Evolutionary conservation across 2,329 filamentous ascomycete species (phyloP), one percentile per base, ranked within the genome.

Genomic region (Incumbomyces delicatus): DNA sequence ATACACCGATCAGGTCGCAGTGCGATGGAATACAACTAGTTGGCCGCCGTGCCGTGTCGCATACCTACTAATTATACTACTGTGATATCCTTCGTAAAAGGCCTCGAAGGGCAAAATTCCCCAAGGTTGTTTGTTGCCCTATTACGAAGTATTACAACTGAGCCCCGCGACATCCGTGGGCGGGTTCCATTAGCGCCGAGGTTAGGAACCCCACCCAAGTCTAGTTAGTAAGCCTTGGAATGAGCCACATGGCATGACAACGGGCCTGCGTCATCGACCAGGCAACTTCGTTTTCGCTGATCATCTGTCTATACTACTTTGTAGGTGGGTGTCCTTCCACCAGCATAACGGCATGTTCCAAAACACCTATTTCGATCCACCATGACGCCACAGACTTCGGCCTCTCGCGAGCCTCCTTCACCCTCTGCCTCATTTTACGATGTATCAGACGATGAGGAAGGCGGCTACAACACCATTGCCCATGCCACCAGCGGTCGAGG

Each of bases 401-500:
- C 46, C 16, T 31, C 31, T 13, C 37, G 22, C 13, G 49, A 48
- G 32, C 46, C 73, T 37, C 73, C 79, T 12, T 95, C 89, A 31
- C 88, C 89, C 2, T 78, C 85, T 2, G 87, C 82, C 44, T 94
- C 87, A 59, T 92, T 90, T 72, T 95, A 95, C 72, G 90, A 90
- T 61, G 74, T 96, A 74, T 95, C 87, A 66, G 94, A 98, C 70
- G 88, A 95, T 61, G 89, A 95, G 53, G 92, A 96, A 67, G 85
- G 84, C 56, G 92, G 86, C 37, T 98, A 98, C 70, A 86, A 94
- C 63, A 96, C 88, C 14, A 87, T 98, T 60, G 84, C 87, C 3
- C 86, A 94, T 61, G 78, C 80, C 3, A 78, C 77, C 55, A 80
- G 80, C 2, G 84, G 85, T 0, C 79, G 79, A 54, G 92, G 90